Percentiles rank a stretch among this genome's conserved stretches.
Conservation (phyloP, 108 stramenopile genomes). For the Fragilaria crotonensis region DNA sequence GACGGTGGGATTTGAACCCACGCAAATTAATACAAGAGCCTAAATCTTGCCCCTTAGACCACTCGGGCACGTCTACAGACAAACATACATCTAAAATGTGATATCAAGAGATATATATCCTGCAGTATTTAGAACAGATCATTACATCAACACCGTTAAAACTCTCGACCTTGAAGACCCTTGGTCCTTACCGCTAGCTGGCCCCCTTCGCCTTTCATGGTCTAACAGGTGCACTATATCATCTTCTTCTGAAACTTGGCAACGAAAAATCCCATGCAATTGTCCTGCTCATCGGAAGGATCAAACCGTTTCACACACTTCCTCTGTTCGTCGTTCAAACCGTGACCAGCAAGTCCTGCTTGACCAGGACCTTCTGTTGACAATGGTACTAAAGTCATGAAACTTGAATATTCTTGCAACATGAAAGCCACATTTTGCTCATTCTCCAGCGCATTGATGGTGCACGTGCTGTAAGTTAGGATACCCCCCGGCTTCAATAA, state of each 20-base stretch:
- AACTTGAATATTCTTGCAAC: conserved; percentile 30
- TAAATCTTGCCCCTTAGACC: conserved; percentile 10
- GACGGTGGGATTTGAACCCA: conserved; percentile 11
- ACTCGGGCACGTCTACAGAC: conserved; percentile 12
- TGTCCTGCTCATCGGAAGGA: conserved; percentile 28
- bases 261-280: conserved; percentile 75
- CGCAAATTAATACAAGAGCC: conserved; percentile 7
- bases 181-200: no score
- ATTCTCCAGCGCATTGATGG: conserved; percentile 54
- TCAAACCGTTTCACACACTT: conserved; percentile 53
- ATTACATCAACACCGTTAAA: no score
- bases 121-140: no score
- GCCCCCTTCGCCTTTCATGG: no score
- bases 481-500: conserved; percentile 53
- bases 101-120: no score
- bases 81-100: no score
- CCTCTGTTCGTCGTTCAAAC: conserved; percentile 41
- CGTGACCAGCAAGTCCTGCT: conserved; percentile 38
- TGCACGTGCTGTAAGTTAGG: conserved; percentile 74
- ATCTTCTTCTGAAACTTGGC: conserved; percentile 61
- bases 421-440: conserved; percentile 56
- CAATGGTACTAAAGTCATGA: conserved; percentile 49
- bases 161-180: no score
- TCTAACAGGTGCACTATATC: no score
- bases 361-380: conserved; percentile 19